These are phyloP conservation scores for Coffea eugenioides DNA, from an alignment of 257 asterid genomes.

Conservation along the genomic window DNA sequence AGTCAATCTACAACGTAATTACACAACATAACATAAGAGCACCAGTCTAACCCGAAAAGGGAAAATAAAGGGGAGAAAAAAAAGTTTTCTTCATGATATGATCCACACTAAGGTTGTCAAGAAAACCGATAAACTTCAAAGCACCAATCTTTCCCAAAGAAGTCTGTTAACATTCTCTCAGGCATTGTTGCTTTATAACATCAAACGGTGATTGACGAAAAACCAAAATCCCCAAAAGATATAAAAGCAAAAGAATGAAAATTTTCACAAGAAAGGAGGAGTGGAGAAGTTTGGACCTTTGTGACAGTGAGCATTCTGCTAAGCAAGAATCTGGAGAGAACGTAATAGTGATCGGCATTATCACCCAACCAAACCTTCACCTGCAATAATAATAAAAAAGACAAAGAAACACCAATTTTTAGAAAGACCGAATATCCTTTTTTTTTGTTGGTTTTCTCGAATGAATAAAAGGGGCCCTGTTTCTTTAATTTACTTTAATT, in stretches of 20 bases:
- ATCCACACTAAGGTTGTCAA: background rate
- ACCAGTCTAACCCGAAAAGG: background rate
- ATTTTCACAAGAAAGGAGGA: background rate
- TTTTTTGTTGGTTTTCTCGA: background rate
- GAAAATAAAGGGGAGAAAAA: no score
- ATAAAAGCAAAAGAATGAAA: background rate
- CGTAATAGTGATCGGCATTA: slow-evolving; percentile 98
- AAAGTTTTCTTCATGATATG: background rate
- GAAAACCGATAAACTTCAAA: background rate
- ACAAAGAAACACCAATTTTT: background rate
- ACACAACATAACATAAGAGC: background rate
- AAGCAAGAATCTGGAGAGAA: slow-evolving; percentile 90
- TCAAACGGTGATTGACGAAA: background rate
- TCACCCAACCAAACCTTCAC: slow-evolving; percentile 99
- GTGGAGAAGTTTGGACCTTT: slow-evolving; percentile 43
- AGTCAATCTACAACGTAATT: background rate
- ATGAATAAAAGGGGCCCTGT: background rate
- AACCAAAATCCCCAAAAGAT: background rate
- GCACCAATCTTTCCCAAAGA: no score
- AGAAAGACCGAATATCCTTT: background rate
- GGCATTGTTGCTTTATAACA: background rate
- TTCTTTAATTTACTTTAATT: no score
- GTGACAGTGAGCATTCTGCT: slow-evolving; percentile 98
- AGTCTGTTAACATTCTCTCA: background rate
- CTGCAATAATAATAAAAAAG: slow-evolving; percentile 29